Evolutionary conservation across 2,329 filamentous ascomycete genomes (phyloP).

Genomic region (Allantophomopsis cytisporea): DNA sequence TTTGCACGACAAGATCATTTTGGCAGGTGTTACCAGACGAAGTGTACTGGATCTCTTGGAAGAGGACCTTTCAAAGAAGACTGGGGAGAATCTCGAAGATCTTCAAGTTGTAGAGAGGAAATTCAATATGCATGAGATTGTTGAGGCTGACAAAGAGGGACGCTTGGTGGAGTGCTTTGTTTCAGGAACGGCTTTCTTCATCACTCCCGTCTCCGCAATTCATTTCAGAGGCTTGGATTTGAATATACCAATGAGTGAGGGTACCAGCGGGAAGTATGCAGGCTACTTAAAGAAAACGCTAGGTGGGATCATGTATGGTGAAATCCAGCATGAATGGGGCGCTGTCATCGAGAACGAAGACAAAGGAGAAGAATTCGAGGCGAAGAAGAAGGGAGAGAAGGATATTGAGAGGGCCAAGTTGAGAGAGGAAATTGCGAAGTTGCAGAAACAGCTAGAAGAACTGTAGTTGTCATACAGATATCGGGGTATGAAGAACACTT

Average conservation of each 20-base stretch:
- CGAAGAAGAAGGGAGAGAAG: too few relatives aligned
- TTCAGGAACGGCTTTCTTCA: slow-evolving; percentile 73
- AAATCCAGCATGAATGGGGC: slow-evolving; percentile 54
- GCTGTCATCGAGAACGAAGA: slow-evolving; percentile 49
- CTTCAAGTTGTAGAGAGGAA: slow-evolving; percentile 67
- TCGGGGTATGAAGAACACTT: too few relatives aligned
- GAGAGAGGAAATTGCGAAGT: too few relatives aligned
- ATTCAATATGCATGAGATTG: slow-evolving; percentile 69
- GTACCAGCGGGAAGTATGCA: slow-evolving; percentile 40
- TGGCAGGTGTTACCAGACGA: slow-evolving; percentile 78
- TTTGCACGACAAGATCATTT: slow-evolving; percentile 63
- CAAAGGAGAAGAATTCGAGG: not conserved
- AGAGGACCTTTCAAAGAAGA: slow-evolving; percentile 36
- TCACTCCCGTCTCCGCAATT: slow-evolving; percentile 54
- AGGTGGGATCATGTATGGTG: slow-evolving; percentile 63
- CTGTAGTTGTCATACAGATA: too few relatives aligned
- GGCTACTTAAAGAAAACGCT: slow-evolving; percentile 52
- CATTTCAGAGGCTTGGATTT: slow-evolving; percentile 54
- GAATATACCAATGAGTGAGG: slow-evolving; percentile 43
- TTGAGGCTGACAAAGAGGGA: slow-evolving; percentile 60
- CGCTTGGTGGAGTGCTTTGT: slow-evolving; percentile 76
- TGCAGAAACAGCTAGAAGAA: too few relatives aligned
- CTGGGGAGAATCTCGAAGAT: slow-evolving; percentile 24
- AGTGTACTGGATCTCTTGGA: slow-evolving; percentile 64
- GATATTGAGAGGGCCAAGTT: too few relatives aligned